Evolutionary conservation across 1,139 yeast species (phyloP).

Genomic region (Yamadazyma dushanensis): DNA sequence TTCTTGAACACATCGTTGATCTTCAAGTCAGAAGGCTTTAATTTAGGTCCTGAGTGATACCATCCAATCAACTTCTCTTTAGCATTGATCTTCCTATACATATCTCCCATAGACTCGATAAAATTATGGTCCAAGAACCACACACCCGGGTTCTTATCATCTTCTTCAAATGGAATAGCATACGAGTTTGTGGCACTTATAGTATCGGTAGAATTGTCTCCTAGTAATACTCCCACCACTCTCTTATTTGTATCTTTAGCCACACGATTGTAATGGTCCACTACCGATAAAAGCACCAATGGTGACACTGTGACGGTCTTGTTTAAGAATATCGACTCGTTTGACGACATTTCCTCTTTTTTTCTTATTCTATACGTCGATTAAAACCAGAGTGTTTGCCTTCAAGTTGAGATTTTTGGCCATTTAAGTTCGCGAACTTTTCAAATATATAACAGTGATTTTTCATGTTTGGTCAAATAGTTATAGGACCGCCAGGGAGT

Average conservation of each 20-base stretch:
- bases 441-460: background rate
- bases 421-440: background rate
- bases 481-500: conserved; percentile 97
- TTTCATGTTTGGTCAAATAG: conserved; percentile 79
- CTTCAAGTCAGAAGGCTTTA: conserved; percentile 82
- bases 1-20: conserved; percentile 87
- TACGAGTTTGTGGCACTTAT: conserved; percentile 74
- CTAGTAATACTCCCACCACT: conserved; percentile 91
- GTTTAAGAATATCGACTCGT: conserved; percentile 39
- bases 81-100: conserved; percentile 97
- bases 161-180: conserved; percentile 96
- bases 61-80: conserved; percentile 95
- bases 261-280: conserved; percentile 90
- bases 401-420: conserved; percentile 1
- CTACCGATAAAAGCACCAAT: conserved; percentile 86
- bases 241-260: conserved; percentile 71
- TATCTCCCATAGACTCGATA: conserved; percentile 94
- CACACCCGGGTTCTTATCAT: conserved; percentile 86
- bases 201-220: conserved; percentile 63
- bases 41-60: conserved; percentile 98
- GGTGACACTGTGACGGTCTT: conserved; percentile 92
- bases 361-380: background rate
- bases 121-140: conserved; percentile 98
- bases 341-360: conserved; percentile 18
- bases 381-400: conserved; percentile 5